These are phyloP conservation scores for Lasiodiplodia citricola DNA, from an alignment of 2,329 filamentous ascomycete genomes.

Conservation along the genomic window DNA sequence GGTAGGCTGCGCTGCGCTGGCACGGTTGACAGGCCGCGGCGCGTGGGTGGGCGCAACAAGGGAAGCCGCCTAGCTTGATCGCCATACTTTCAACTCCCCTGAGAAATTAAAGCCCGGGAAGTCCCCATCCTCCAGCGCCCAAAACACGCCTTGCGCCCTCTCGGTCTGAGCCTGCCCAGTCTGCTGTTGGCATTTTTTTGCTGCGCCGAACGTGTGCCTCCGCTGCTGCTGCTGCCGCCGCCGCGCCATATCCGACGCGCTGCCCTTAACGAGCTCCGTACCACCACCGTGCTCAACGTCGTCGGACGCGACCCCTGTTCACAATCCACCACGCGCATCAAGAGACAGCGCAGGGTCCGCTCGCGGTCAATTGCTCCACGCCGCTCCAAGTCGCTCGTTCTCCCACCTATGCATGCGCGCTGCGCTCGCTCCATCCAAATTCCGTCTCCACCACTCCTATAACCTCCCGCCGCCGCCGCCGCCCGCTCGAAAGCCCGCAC, in stretches of 20 bases:
- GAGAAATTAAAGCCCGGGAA: constrained; percentile 26
- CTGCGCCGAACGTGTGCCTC: background rate
- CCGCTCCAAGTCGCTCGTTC: constrained; percentile 14
- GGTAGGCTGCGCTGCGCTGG: background rate
- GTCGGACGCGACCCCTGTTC: constrained; percentile 21
- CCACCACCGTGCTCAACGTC: constrained; percentile 19
- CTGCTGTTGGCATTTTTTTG: background rate
- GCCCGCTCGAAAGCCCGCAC: constrained; percentile 10
- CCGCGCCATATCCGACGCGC: constrained; percentile 8
- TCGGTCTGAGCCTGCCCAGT: background rate
- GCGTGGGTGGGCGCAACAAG: constrained; percentile 11
- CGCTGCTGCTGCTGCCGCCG: background rate
- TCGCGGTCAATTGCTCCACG: constrained; percentile 23
- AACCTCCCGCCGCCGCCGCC: constrained; percentile 16
- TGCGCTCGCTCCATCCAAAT: constrained; percentile 9
- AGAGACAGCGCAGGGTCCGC: constrained; percentile 12
- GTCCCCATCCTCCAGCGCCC: constrained; percentile 7
- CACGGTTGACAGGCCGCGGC: background rate
- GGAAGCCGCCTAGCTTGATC: constrained; percentile 15
- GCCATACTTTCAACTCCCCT: constrained; percentile 18
- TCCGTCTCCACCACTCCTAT: constrained; percentile 20
- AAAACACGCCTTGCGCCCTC: constrained; percentile 19
- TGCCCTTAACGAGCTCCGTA: constrained; percentile 11
- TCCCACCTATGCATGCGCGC: constrained; percentile 22
- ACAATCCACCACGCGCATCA: constrained; percentile 21